Evolutionary conservation across 2,329 filamentous ascomycete genomes (phyloP), one percentile per base, ranked within the genome.

Genomic region (Lithohypha guttulata): DNA sequence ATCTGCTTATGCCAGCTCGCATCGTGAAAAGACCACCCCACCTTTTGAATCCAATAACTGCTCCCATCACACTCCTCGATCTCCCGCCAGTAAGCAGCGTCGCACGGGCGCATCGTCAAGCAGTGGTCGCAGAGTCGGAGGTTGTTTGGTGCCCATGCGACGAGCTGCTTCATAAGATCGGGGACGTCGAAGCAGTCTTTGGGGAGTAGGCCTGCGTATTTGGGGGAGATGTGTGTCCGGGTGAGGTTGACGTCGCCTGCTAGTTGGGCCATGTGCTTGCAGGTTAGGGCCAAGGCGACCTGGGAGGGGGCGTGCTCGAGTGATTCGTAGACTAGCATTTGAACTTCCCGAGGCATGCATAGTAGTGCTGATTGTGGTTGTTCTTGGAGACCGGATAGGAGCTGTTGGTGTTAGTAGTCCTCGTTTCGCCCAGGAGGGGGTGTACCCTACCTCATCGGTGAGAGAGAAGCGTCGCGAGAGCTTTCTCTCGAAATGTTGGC

Each of bases 51-150:
- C 49, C 49, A 52, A 35, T 41, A 49, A 26, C 45, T 47, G 34
- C 42, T 42, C 6, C 43, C 29, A 15, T 47, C 48, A 26, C 49
- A 51, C 4, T 44, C 47, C 3, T 27, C 23, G 14, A 51, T 37
- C 5, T 36, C 36, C 11, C 35, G 34, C 49, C 49, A 51, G 35
- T 50, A 52, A n/a, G 46, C 33, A 15, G 44, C 19, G 38, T 44
- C 42, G 13, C 8, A 25, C 8, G 49, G 49, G 22, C 49, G 39
- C 15, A 47, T 46, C 33, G 49, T 52, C 19, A 52, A 41, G 30
- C 49, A 52, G 41, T 52, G 49, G 21, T 50, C 45, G 39, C 49
- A 52, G 1, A 52, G 41, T 13, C 46, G 43, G 2, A 52, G 38
- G 21, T 42, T 39, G 3, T 28, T 20, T 2, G 49, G 49, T 42